Conservation (phyloP, 768 basidiomycete species). For the Boletus fagicola region DNA sequence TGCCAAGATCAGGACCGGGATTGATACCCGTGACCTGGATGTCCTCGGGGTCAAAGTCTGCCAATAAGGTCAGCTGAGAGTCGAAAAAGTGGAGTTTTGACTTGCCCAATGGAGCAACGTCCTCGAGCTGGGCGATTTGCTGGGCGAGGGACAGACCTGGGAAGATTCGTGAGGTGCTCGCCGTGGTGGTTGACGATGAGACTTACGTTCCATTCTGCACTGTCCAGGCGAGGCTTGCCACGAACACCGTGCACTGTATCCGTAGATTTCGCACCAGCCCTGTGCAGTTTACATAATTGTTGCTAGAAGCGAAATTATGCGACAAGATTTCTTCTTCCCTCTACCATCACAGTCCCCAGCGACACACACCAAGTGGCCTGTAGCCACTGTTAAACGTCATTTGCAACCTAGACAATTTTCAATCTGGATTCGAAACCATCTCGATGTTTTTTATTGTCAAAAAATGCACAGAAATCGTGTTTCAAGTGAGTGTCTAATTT, state of each 20-base stretch:
- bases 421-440: conserved; percentile 37
- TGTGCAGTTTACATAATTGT: conserved; percentile 34
- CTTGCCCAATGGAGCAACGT: conserved; percentile 66
- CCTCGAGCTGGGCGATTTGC: conserved; percentile 79
- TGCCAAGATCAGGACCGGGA: conserved; percentile 35
- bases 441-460: conserved; percentile 36
- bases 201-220: conserved; percentile 32
- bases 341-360: conserved; percentile 35
- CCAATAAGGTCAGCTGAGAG: conserved; percentile 8
- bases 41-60: conserved; percentile 79
- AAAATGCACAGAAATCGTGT: conserved; percentile 40
- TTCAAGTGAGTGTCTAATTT: conserved; percentile 29
- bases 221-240: background rate
- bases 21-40: conserved; percentile 45
- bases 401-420: conserved; percentile 22
- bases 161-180: conserved; percentile 3
- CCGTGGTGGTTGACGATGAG: background rate
- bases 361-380: conserved; percentile 31
- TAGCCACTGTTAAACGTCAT: conserved; percentile 24
- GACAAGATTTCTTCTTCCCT: conserved; percentile 20
- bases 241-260: background rate
- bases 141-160: conserved; percentile 64
- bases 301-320: conserved; percentile 22
- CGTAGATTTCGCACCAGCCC: conserved; percentile 7
- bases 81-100: conserved; percentile 10